These are phyloP conservation scores for Wallacemonas rigidus DNA, from an alignment of 208 protist genomes.

Conservation along the genomic window DNA sequence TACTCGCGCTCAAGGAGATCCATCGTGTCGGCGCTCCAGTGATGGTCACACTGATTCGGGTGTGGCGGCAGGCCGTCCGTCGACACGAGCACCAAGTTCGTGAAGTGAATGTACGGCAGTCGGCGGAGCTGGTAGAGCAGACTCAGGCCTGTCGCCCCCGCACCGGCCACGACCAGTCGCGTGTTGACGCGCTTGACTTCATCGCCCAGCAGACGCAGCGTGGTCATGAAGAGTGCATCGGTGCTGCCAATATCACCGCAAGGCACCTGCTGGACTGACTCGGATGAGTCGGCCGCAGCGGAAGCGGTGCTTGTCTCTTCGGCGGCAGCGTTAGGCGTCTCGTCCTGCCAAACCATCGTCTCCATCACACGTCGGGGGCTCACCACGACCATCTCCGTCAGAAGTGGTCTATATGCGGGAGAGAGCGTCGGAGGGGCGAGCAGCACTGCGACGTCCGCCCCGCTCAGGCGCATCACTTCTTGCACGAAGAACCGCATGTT, in stretches of 20 bases:
- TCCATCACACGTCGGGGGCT: conserved; percentile 79
- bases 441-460: conserved; percentile 53
- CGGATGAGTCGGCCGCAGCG: background rate
- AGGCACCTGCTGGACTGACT: background rate
- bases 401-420: conserved; percentile 39
- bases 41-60: conserved; percentile 52
- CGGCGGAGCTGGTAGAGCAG: conserved; percentile 77
- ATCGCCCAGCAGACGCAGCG: conserved; percentile 75
- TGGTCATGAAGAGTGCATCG: conserved; percentile 74
- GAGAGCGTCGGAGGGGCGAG: conserved; percentile 35
- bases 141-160: conserved; percentile 73
- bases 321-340: background rate
- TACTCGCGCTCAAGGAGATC: conserved; percentile 85
- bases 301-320: background rate
- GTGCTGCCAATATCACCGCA: conserved; percentile 30
- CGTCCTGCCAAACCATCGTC: conserved; percentile 17
- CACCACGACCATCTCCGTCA: conserved; percentile 45
- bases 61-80: conserved; percentile 82
- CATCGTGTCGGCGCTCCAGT: conserved; percentile 77
- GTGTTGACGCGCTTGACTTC: conserved; percentile 75
- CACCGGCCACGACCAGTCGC: conserved; percentile 87
- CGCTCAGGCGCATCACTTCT: conserved; percentile 67
- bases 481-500: conserved; percentile 76
- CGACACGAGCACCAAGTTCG: conserved; percentile 88
- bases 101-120: conserved; percentile 83